These are phyloP conservation scores for Pythium vanterpoolii DNA, from an alignment of 352 stramenopile genomes.

Conservation along the genomic window DNA sequence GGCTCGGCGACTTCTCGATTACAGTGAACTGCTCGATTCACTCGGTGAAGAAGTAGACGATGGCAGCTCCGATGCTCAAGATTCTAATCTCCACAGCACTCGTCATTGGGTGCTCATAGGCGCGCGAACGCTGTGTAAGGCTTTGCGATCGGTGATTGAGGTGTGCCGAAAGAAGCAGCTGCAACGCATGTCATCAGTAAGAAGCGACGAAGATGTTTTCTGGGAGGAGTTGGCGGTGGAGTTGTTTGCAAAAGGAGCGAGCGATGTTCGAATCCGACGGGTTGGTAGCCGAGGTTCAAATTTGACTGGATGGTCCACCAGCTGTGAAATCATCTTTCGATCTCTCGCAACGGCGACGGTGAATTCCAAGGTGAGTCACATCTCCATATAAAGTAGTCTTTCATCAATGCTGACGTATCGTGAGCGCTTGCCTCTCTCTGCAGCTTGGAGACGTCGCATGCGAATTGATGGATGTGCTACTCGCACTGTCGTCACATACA, in stretches of 20 bases:
- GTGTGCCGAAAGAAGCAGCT: conserved; percentile 5
- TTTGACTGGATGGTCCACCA: conserved; percentile 2
- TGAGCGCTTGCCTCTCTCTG: neutral
- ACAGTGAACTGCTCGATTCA: conserved; percentile 14
- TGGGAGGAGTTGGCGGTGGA: conserved; percentile 20
- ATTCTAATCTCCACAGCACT: neutral
- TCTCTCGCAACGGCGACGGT: neutral
- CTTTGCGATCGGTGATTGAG: conserved; percentile 21
- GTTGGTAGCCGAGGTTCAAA: neutral
- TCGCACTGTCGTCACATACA: conserved; percentile 38
- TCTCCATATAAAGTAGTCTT: neutral
- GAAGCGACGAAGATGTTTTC: neutral
- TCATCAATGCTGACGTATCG: neutral
- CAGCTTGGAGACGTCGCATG: conserved; percentile 53
- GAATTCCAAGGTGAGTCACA: conserved; percentile 8
- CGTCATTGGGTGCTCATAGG: conserved; percentile 13
- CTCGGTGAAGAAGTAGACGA: neutral
- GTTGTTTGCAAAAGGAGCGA: conserved; percentile 20
- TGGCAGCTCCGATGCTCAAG: conserved; percentile 4
- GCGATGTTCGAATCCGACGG: neutral
- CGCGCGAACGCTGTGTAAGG: conserved; percentile 8
- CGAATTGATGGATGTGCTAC: conserved; percentile 36
- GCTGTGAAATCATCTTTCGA: conserved; percentile 14
- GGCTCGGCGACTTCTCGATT: conserved; percentile 19
- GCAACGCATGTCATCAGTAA: neutral